Base-by-base conservation (phyloP, 1,139 yeast species). In the Diutina mesorugosa region DNA sequence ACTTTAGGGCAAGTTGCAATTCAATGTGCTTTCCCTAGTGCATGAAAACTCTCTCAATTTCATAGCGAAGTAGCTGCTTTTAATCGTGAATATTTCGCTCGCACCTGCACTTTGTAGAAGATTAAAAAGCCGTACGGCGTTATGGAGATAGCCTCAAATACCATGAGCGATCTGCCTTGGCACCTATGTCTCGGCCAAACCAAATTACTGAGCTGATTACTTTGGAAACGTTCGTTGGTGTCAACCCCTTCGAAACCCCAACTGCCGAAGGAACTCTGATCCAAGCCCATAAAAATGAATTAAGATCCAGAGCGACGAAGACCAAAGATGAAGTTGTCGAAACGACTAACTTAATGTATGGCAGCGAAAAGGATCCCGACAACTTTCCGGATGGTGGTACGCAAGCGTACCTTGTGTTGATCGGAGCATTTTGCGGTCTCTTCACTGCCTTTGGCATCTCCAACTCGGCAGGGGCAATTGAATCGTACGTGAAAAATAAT, bases 401-500 rank as follows among this genome's bases (percentile, higher is more conserved):
- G 6, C 29, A 51, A 9, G 54, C 54, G 4, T 51, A 51, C 21
- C 38, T 51, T 14, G 47, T 41, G 16, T 45, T 51, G 12, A 6
- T 41, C 14, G 54, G 54, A 7, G n/a, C 47, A 14, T 51, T 51
- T n/a, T 12, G 21, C 10, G 54, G 54, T 26, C 32, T 51, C 6
- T 38, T 51, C 47, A 38, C 54, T 7, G 54, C 47, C 12, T 51
- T 60, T 48, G 62, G 62, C 8, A 56, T 59, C n/a, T 58, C 59
- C 38, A 60, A 60, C 56, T 57, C 59, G 8, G 56, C 58, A 58
- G 62, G 61, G 12, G 61, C 61, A 8, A 56, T 60, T 14, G 59
- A 60, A 38, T 56, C 62, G 12, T 60, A 60, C 45, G 57, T 60
- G 4, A 56, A 58, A 21, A 52, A 41, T 7, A 50, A 60, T 55